Conservation (phyloP, 2,329 filamentous ascomycete species). For the Epichloe glyceriae region DNA sequence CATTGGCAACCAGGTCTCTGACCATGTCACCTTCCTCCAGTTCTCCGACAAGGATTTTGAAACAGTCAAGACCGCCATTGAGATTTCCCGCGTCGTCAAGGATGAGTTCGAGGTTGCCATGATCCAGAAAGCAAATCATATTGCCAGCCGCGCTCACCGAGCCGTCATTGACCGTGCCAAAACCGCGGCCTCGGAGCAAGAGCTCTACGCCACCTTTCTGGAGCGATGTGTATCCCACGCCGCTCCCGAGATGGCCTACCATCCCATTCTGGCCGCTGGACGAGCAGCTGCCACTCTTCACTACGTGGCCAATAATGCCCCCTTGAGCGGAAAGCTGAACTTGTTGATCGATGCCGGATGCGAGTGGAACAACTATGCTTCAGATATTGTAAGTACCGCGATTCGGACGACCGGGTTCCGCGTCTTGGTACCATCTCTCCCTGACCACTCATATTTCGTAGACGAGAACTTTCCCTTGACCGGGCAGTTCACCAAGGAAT, state of each 20-base stretch:
- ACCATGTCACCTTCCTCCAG: constrained; percentile 55
- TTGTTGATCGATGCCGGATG: constrained; percentile 75
- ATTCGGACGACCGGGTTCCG: neutral
- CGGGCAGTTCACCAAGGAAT: constrained; percentile 57
- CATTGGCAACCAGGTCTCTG: constrained; percentile 65
- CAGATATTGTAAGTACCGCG: constrained; percentile 40
- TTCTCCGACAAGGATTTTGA: constrained; percentile 52
- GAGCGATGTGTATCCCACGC: constrained; percentile 62
- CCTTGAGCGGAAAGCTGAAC: constrained; percentile 58
- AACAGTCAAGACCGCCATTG: constrained; percentile 48
- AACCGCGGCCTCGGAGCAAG: constrained; percentile 60
- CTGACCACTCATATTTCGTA: constrained; percentile 19
- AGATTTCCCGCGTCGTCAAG: constrained; percentile 57
- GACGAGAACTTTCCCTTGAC: constrained; percentile 75
- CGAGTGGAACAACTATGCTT: constrained; percentile 61
- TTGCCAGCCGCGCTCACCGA: constrained; percentile 55
- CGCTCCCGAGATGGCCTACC: constrained; percentile 74
- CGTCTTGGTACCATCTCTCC: neutral
- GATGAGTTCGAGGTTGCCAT: constrained; percentile 63
- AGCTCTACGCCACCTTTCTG: constrained; percentile 72
- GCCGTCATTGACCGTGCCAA: constrained; percentile 48
- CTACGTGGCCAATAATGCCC: constrained; percentile 68
- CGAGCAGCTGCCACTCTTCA: constrained; percentile 74
- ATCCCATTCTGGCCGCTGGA: constrained; percentile 72
- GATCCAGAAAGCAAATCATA: constrained; percentile 57